A percentile compares a stretch with the other conserved stretches of the same genome.
Evolutionary conservation across 1,139 yeast species (phyloP).

Genomic region (Nakaseomyces nivariensis): DNA sequence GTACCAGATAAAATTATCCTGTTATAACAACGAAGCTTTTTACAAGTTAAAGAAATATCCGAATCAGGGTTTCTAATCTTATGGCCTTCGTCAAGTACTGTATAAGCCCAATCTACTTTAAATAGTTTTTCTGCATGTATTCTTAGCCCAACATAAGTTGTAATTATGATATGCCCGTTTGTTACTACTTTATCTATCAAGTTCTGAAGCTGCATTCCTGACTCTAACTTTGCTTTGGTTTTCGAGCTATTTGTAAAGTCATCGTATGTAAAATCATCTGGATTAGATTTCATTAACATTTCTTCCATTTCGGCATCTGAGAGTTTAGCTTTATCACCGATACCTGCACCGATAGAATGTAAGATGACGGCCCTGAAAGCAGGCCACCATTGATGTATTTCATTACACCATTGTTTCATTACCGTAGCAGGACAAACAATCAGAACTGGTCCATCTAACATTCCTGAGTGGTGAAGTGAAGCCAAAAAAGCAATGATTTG

Average conservation of each 20-base stretch:
- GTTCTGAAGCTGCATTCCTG: conserved; percentile 21
- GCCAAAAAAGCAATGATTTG: conserved; percentile 87
- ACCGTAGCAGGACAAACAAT: conserved; percentile 97
- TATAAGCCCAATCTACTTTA: conserved; percentile 80
- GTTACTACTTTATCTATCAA: conserved; percentile 29
- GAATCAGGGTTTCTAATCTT: conserved; percentile 92
- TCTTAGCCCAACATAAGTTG: conserved; percentile 85
- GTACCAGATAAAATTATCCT: conserved; percentile 88
- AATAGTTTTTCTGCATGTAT: conserved; percentile 62
- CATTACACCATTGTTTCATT: conserved; percentile 91
- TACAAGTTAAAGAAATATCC: conserved; percentile 76
- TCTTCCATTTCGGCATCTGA: conserved; percentile 37
- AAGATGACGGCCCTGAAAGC: conserved; percentile 76
- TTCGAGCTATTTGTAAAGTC: conserved; percentile 23
- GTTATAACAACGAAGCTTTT: conserved; percentile 70
- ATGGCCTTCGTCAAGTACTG: conserved; percentile 91
- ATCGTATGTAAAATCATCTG: conserved; percentile 36
- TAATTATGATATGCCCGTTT: conserved; percentile 74
- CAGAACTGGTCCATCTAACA: conserved; percentile 65
- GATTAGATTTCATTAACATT: conserved; percentile 37
- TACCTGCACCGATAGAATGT: conserved; percentile 89
- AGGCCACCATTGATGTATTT: conserved; percentile 98
- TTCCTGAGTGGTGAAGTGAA: conserved; percentile 74
- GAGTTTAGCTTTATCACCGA: conserved; percentile 37
- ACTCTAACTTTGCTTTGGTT: conserved; percentile 21